These are phyloP conservation scores for Phytophthora boehmeriae DNA, from an alignment of 352 stramenopile species.

Conservation along the genomic window DNA sequence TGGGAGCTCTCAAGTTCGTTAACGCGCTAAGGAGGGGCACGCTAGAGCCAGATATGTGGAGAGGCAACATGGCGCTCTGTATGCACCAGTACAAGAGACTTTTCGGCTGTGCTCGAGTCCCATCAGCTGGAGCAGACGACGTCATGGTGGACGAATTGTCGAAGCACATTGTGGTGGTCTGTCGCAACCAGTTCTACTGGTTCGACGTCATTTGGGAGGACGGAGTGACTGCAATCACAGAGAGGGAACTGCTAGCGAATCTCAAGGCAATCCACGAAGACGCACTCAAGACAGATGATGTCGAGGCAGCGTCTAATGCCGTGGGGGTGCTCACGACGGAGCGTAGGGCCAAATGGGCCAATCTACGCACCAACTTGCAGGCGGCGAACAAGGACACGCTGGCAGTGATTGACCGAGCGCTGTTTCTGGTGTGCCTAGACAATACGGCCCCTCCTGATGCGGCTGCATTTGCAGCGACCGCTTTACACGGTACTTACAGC, in stretches of 20 bases:
- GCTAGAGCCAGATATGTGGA: conserved; percentile 92
- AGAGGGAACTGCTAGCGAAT: conserved; percentile 92
- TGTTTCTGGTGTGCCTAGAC: conserved; percentile 96
- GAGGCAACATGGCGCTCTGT: conserved; percentile 87
- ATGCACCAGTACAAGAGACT: conserved; percentile 96
- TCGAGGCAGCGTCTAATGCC: conserved; percentile 64
- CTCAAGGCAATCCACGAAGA: conserved; percentile 91
- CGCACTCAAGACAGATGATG: conserved; percentile 63
- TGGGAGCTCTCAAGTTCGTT: conserved; percentile 94
- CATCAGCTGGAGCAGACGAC: conserved; percentile 68
- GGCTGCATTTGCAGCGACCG: conserved; percentile 79
- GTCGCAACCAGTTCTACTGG: conserved; percentile 95
- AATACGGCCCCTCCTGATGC: conserved; percentile 85
- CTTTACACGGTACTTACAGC: conserved; percentile 93
- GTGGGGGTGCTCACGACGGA: conserved; percentile 94
- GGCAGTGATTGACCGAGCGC: conserved; percentile 89
- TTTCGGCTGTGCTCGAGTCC: conserved; percentile 90
- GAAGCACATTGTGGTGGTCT: conserved; percentile 94
- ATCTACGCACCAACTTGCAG: conserved; percentile 80
- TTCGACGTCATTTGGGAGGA: conserved; percentile 93
- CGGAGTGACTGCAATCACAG: conserved; percentile 86
- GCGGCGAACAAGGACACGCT: conserved; percentile 81
- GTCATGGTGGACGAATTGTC: conserved; percentile 84
- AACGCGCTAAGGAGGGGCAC: conserved; percentile 89
- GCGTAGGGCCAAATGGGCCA: conserved; percentile 91